These are phyloP conservation scores for Sporisorium graminicola DNA, from an alignment of 1,284 basidiomycete genomes.

Conservation along the genomic window DNA sequence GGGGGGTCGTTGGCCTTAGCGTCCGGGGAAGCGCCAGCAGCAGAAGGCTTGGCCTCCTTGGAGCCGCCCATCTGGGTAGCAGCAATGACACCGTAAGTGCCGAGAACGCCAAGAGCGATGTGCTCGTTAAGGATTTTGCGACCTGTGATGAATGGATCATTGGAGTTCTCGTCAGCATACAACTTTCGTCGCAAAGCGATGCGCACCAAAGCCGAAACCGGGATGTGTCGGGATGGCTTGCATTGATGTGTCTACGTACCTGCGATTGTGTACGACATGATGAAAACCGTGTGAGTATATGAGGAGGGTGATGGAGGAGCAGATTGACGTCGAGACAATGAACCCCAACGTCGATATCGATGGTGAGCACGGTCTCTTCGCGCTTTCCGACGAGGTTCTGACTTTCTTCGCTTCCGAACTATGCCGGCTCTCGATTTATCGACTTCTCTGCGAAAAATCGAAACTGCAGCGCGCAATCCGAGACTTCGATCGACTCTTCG, in stretches of 20 bases:
- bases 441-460: background rate
- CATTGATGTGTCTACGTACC: slow-evolving; percentile 41
- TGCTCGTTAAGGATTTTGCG: slow-evolving; percentile 66
- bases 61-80: slow-evolving; percentile 37
- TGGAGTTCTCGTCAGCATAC: background rate
- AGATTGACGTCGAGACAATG: background rate
- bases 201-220: too few relatives aligned
- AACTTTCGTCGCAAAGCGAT: background rate
- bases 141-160: too few relatives aligned
- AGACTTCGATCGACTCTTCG: background rate
- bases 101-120: slow-evolving; percentile 61
- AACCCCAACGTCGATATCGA: background rate
- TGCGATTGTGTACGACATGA: slow-evolving; percentile 67
- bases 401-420: slow-evolving; percentile 27
- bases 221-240: slow-evolving; percentile 32
- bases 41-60: slow-evolving; percentile 38
- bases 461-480: slow-evolving; percentile 8
- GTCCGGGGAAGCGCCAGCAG: slow-evolving; percentile 26
- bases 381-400: background rate
- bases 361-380: background rate
- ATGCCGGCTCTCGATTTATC: background rate
- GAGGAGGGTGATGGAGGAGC: slow-evolving; percentile 7
- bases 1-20: slow-evolving; percentile 48
- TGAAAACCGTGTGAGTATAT: slow-evolving; percentile 4
- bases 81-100: slow-evolving; percentile 53